Conservation (phyloP, 768 basidiomycete species). For the Suillus cothurnatus region DNA sequence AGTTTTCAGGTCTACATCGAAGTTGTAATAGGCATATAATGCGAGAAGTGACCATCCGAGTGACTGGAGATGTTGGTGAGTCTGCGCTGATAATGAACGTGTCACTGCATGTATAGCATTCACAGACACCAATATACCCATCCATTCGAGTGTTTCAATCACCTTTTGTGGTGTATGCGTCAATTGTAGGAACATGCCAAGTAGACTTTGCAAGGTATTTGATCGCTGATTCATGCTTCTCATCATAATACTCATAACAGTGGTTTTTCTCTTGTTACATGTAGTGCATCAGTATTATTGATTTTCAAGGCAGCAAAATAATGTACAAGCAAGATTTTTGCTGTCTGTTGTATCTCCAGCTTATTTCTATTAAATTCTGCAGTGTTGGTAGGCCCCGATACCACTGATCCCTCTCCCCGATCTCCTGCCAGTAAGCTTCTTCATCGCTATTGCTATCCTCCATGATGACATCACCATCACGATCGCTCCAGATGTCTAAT, state of each 20-base stretch:
- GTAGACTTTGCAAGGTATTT: slow-evolving; percentile 23
- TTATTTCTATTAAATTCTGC: background rate
- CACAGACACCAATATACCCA: slow-evolving; percentile 28
- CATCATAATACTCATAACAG: slow-evolving; percentile 20
- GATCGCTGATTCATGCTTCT: slow-evolving; percentile 33
- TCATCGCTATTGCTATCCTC: background rate
- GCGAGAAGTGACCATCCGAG: background rate
- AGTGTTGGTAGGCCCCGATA: background rate
- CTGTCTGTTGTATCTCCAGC: background rate
- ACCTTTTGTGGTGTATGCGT: slow-evolving; percentile 26
- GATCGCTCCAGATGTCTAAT: background rate
- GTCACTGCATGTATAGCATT: slow-evolving; percentile 18
- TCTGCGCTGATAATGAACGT: slow-evolving; percentile 19
- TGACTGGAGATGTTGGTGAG: slow-evolving; percentile 2
- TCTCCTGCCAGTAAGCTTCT: slow-evolving; percentile 1
- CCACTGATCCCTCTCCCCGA: background rate
- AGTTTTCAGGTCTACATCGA: slow-evolving; percentile 40
- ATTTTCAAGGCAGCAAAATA: background rate
- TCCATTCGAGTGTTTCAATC: slow-evolving; percentile 26
- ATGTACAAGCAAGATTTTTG: background rate
- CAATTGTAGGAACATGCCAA: slow-evolving; percentile 34
- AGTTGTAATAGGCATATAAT: slow-evolving; percentile 43
- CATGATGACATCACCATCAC: background rate
- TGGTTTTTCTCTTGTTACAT: slow-evolving; percentile 15
- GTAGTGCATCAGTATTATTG: background rate